Evolutionary conservation across 2,329 filamentous ascomycete species (phyloP).

Genomic region (Tetracladium maxilliforme): DNA sequence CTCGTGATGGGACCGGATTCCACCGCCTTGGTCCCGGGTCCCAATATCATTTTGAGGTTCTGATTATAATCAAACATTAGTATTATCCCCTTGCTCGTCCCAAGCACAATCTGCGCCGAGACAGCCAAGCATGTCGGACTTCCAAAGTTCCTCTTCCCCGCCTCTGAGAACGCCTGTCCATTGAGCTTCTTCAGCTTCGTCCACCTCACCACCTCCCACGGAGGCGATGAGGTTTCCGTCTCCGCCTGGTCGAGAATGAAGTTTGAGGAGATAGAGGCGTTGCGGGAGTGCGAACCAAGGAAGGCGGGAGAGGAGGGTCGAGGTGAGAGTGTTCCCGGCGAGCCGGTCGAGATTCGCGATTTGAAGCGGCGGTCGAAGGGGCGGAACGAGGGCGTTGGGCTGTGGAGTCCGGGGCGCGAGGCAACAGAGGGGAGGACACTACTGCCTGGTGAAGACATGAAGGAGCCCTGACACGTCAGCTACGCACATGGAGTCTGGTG

Average conservation of each 20-base stretch:
- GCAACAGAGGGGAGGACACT: slow-evolving; percentile 57
- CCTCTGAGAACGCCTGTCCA: slow-evolving; percentile 80
- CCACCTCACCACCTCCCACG: slow-evolving; percentile 97
- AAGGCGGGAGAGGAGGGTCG: slow-evolving; percentile 60
- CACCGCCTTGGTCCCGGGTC: slow-evolving; percentile 82
- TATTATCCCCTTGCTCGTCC: slow-evolving; percentile 88
- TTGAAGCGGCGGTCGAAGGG: slow-evolving; percentile 94
- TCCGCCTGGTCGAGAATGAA: slow-evolving; percentile 45
- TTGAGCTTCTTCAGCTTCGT: slow-evolving; percentile 84
- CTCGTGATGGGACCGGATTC: slow-evolving; percentile 82
- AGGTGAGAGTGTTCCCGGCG: slow-evolving; percentile 44
- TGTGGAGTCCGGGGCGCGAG: slow-evolving; percentile 48
- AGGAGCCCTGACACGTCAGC: slow-evolving; percentile 36
- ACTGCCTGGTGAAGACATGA: slow-evolving; percentile 55
- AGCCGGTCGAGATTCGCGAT: slow-evolving; percentile 51
- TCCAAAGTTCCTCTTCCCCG: slow-evolving; percentile 84
- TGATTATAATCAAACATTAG: slow-evolving; percentile 97
- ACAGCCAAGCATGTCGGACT: slow-evolving; percentile 79
- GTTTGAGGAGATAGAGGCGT: slow-evolving; percentile 64
- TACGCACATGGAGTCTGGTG: slow-evolving; percentile 3
- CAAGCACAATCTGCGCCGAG: slow-evolving; percentile 76
- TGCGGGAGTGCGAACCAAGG: slow-evolving; percentile 61
- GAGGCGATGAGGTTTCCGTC: slow-evolving; percentile 57
- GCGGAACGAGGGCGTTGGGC: slow-evolving; percentile 69
- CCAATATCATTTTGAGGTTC: slow-evolving; percentile 84